These are phyloP conservation scores for Lomentospora prolificans DNA, from an alignment of 2,329 filamentous ascomycete genomes.

Conservation along the genomic window DNA sequence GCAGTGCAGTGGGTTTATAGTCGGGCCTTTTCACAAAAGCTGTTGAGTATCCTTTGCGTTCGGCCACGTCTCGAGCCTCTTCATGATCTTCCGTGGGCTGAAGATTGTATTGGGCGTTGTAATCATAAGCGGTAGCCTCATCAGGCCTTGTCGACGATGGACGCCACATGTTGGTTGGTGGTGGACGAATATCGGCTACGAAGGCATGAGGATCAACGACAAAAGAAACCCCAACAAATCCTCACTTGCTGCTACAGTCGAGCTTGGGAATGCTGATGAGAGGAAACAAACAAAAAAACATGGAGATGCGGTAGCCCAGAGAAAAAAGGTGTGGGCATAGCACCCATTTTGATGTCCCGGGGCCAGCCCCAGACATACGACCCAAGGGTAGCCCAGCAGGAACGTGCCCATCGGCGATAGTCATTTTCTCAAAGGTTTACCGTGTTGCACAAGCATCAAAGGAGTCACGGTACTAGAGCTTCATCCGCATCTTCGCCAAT, in stretches of 20 bases:
- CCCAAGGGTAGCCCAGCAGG: not conserved
- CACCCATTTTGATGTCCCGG: not conserved
- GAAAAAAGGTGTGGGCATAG: not conserved
- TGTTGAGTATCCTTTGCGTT: constrained; percentile 5
- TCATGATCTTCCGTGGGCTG: constrained; percentile 21
- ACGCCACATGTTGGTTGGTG: constrained; percentile 1
- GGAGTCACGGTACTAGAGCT: not conserved
- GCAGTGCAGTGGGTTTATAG: constrained; percentile 22
- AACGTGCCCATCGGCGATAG: not conserved
- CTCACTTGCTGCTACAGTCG: too few relatives aligned
- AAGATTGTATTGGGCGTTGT: constrained; percentile 20
- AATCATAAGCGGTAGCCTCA: constrained; percentile 17
- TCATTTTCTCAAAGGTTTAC: not conserved
- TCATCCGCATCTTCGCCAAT: not conserved
- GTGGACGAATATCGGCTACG: not conserved
- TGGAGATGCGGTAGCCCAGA: not conserved
- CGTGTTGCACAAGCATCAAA: not conserved
- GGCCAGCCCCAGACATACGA: not conserved
- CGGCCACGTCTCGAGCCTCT: constrained; percentile 7
- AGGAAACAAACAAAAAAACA: too few relatives aligned
- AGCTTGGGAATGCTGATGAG: too few relatives aligned
- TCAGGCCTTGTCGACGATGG: not conserved
- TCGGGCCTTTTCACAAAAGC: constrained; percentile 12
- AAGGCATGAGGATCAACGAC: not conserved
- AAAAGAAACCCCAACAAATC: too few relatives aligned